Percentiles rank a stretch among this genome's conserved stretches.
Conservation (phyloP, 495 filamentous ascomycete genomes). For the Penicillium samsonianum region DNA sequence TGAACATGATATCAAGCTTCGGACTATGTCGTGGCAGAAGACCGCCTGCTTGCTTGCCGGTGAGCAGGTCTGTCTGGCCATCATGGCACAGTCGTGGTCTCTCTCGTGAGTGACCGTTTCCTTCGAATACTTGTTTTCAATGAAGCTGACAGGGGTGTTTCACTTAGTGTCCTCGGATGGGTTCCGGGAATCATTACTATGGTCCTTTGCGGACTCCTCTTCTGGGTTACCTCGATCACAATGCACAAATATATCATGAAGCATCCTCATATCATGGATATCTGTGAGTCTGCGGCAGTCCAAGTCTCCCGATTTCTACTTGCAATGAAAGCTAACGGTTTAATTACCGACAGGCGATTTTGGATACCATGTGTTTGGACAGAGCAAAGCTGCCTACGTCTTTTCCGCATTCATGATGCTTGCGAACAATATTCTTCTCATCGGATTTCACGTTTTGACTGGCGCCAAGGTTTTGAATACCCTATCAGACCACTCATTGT, state of each 20-base stretch:
- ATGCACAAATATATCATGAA: conserved; percentile 53
- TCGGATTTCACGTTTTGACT: conserved; percentile 43
- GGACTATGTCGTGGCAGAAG: conserved; percentile 53
- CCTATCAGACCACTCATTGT: conserved; percentile 38
- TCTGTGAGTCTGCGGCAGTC: conserved; percentile 33
- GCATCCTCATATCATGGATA: conserved; percentile 47
- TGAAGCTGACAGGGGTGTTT: background rate
- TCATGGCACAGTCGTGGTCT: conserved; percentile 52
- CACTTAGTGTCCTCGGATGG: conserved; percentile 45
- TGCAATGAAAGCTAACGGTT: background rate
- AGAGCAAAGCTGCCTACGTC: conserved; percentile 35
- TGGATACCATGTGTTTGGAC: conserved; percentile 46
- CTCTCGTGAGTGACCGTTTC: conserved; percentile 35
- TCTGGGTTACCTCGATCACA: conserved; percentile 49
- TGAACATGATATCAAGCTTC: conserved; percentile 47
- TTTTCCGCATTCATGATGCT: conserved; percentile 43
- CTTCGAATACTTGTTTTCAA: background rate
- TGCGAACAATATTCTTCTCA: conserved; percentile 43
- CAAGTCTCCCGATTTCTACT: background rate
- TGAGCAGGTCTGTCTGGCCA: conserved; percentile 51
- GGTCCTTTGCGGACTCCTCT: conserved; percentile 36
- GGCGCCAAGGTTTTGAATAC: conserved; percentile 42
- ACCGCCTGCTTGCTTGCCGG: conserved; percentile 46
- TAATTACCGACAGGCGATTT: conserved; percentile 28
- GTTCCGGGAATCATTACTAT: conserved; percentile 48